Evolutionary conservation across 306 rosid genomes (phyloP).

Genomic region (Corylus avellana): DNA sequence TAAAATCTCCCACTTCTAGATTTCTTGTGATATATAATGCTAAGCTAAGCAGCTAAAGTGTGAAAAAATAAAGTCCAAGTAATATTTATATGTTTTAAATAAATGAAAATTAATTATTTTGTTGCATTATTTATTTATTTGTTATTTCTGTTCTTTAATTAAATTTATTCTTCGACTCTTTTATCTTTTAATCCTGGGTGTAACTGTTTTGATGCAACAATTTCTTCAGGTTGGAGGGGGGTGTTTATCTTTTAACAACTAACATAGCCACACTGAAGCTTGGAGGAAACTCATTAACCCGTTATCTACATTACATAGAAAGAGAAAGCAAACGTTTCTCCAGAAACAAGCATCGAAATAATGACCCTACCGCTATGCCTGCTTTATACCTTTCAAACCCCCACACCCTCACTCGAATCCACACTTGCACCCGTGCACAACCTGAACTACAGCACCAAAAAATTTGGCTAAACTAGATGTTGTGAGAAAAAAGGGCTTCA

Average conservation of each 20-base stretch:
- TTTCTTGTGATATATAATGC: too few species aligned
- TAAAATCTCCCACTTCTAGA: too few species aligned
- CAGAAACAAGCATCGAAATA: background rate
- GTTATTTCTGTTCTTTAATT: too few species aligned
- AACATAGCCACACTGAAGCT: background rate
- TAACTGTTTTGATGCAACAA: background rate
- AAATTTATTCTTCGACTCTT: too few species aligned
- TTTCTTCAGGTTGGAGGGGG: background rate
- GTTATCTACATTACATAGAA: background rate
- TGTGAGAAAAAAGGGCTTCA: conserved; percentile 35
- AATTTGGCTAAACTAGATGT: conserved; percentile 46
- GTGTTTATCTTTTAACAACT: too few species aligned
- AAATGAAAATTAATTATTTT: too few species aligned
- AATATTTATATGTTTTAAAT: too few species aligned
- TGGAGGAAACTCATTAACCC: background rate
- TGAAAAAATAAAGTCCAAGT: too few species aligned
- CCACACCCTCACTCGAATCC: conserved; percentile 19
- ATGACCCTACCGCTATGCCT: conserved; percentile 24
- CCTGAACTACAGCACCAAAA: conserved; percentile 29
- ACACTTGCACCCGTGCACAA: conserved; percentile 35
- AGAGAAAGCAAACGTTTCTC: background rate
- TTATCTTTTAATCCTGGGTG: too few species aligned
- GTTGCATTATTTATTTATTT: too few species aligned
- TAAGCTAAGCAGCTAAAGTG: too few species aligned
- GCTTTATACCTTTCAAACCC: conserved; percentile 21